Percentiles rank a stretch among this genome's conserved stretches.
Conservation (phyloP, 129 eudicot species). For the Flaveria ramosissima region DNA sequence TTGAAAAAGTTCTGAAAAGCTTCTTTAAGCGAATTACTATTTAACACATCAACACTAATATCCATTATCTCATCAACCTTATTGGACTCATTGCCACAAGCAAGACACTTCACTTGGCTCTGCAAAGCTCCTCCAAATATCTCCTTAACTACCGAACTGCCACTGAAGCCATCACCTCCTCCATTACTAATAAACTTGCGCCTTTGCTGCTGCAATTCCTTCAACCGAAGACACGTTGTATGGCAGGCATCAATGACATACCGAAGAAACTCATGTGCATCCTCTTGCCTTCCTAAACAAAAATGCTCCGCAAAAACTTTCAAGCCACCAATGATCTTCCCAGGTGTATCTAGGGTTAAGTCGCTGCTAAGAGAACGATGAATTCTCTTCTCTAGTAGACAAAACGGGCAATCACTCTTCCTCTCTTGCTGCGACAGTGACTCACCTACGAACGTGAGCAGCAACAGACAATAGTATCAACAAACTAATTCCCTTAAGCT, state of each 20-base stretch:
- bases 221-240: conserved; percentile 84
- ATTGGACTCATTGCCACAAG: conserved; percentile 87
- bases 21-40: conserved; percentile 64
- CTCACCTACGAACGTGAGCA: conserved; percentile 51
- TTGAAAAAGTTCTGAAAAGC: conserved; percentile 83
- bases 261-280: conserved; percentile 91
- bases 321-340: conserved; percentile 64
- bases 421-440: conserved; percentile 54
- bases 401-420: conserved; percentile 89
- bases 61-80: conserved; percentile 99
- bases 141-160: conserved; percentile 74
- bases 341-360: conserved; percentile 60
- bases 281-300: conserved; percentile 88
- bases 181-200: conserved; percentile 42
- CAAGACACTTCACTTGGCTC: conserved; percentile 95
- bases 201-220: conserved; percentile 70
- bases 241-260: conserved; percentile 96
- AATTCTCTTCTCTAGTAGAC: conserved; percentile 83
- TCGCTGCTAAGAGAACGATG: conserved; percentile 63
- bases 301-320: conserved; percentile 73
- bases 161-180: conserved; percentile 41
- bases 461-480: background rate
- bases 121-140: conserved; percentile 96
- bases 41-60: conserved; percentile 75
- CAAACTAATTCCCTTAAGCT: background rate